phyloP scores from a whole-genome alignment of 2,329 filamentous ascomycete species.

The Simplicillium aogashimaense region DNA sequence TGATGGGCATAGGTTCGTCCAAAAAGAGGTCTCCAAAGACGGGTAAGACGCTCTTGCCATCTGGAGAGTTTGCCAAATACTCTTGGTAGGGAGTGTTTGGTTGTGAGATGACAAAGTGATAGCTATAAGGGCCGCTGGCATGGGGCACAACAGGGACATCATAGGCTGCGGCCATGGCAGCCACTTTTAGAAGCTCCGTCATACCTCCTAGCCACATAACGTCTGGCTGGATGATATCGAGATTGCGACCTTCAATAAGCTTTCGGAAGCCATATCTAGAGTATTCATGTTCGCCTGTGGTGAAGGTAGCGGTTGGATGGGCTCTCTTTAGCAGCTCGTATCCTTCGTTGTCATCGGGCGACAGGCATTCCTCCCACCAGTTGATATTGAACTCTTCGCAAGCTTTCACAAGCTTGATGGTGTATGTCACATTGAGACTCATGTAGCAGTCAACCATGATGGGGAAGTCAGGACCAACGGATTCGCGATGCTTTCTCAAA shows the following conservation, averaged over 20 bases:
- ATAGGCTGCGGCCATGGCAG: constrained; percentile 83
- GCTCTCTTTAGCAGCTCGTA: constrained; percentile 85
- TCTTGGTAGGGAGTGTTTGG: constrained; percentile 92
- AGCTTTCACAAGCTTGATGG: constrained; percentile 79
- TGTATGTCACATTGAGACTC: constrained; percentile 87
- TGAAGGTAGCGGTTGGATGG: constrained; percentile 86
- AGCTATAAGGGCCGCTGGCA: constrained; percentile 86
- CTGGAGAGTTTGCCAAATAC: constrained; percentile 86
- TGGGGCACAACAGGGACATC: constrained; percentile 94
- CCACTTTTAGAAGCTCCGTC: constrained; percentile 83
- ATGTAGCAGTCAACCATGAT: constrained; percentile 97
- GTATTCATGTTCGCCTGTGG: constrained; percentile 92
- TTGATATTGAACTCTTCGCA: constrained; percentile 80
- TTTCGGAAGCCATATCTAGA: constrained; percentile 92
- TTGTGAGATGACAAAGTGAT: constrained; percentile 92
- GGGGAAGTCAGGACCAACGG: constrained; percentile 81
- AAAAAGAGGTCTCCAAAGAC: constrained; percentile 88
- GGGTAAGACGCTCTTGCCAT: constrained; percentile 80
- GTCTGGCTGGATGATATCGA: constrained; percentile 91
- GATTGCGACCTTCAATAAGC: constrained; percentile 79
- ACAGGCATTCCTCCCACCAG: constrained; percentile 95
- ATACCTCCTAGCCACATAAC: constrained; percentile 96
- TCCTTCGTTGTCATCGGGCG: constrained; percentile 85
- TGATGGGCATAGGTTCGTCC: constrained; percentile 79
- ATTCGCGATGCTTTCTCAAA: constrained; percentile 72